These are phyloP conservation scores for Carnegiea gigantea DNA, from an alignment of 179 eudicot genomes.

Conservation along the genomic window DNA sequence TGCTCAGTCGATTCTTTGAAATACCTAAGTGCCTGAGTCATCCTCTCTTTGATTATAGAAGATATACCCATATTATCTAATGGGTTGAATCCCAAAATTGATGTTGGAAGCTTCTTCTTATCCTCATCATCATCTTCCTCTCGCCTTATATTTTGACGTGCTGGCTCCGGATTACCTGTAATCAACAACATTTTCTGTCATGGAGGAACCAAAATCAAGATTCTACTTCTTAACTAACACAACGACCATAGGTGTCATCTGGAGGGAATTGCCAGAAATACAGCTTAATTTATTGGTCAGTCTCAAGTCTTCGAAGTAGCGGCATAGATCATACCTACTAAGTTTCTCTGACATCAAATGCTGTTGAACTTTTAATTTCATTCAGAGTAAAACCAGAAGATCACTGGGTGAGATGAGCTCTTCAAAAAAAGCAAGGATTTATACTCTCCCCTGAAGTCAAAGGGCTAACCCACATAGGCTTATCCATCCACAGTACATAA, in stretches of 20 bases:
- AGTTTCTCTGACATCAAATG: not conserved
- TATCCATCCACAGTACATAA: conserved; percentile 16
- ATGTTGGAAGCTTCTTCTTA: conserved; percentile 45
- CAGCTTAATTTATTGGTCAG: not conserved
- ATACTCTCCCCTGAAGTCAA: conserved; percentile 21
- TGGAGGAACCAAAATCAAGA: conserved; percentile 2
- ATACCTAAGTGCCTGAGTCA: conserved; percentile 84
- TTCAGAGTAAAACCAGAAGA: not conserved
- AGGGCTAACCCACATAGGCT: conserved; percentile 19
- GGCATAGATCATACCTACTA: not conserved
- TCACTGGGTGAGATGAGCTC: not conserved
- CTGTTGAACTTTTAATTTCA: conserved; percentile 1
- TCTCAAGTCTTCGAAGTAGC: not conserved
- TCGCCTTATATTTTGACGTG: conserved; percentile 27
- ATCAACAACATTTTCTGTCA: not conserved
- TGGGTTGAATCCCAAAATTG: conserved; percentile 43
- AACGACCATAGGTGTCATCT: not conserved
- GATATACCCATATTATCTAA: conserved; percentile 47
- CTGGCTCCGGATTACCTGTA: conserved; percentile 43
- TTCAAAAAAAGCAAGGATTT: conserved; percentile 6
- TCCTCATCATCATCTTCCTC: conserved; percentile 20
- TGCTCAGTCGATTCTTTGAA: conserved; percentile 81
- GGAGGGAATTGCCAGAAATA: too few species aligned
- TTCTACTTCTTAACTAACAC: not conserved
- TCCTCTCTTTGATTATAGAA: conserved; percentile 66